Base-by-base conservation (phyloP, 1,284 basidiomycete species). In the Gomphus bonarii region DNA sequence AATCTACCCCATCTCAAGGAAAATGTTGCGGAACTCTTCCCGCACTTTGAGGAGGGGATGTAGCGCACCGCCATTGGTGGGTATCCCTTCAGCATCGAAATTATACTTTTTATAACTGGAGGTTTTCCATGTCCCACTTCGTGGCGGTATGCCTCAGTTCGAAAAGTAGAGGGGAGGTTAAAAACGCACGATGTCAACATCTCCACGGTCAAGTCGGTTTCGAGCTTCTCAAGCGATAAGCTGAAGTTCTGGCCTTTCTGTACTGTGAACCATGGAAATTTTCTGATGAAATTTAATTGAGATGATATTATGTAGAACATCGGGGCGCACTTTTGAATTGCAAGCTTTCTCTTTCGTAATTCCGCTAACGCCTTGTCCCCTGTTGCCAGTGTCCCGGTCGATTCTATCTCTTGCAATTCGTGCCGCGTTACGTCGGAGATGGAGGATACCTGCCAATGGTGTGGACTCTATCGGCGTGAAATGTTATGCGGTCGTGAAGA, bases 101-200 rank as follows among this genome's bases (percentile, higher is more conserved):
- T 99, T 99, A 76, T 99, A 99, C 70, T 95, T 94, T 69, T 99
- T 99, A 82, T 94, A 99, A 9, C 76, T 80, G 0, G 93, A 80
- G 0, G 83, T 85, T 72, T 95, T 93, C 95, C 95, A 97, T 31
- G 88, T 74, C 12, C 92, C 94, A 42, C 91, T 95, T 47, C 38
- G 60, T 46, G 55, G 55, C 4, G 61, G 16, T 33, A 38, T 28
- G 28, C 11, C 11, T 54, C 12, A 38, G 38, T 30, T n/a, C 30
- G 31, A 18, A 43, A 47, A 42, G 31, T 43, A 33, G 28, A 40
- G 10, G 22, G 8, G 22, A 25, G 31, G 8, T 44, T 58, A n/a
- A 30, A 63, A 63, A 68, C 81, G 47, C 65, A 94, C 93, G 88
- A 89, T 61, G 85, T 79, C 48, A 99, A 77, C 90, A 99, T 95